Base-by-base conservation (phyloP, 768 basidiomycete species). In the Fibroporia radiculosa region DNA sequence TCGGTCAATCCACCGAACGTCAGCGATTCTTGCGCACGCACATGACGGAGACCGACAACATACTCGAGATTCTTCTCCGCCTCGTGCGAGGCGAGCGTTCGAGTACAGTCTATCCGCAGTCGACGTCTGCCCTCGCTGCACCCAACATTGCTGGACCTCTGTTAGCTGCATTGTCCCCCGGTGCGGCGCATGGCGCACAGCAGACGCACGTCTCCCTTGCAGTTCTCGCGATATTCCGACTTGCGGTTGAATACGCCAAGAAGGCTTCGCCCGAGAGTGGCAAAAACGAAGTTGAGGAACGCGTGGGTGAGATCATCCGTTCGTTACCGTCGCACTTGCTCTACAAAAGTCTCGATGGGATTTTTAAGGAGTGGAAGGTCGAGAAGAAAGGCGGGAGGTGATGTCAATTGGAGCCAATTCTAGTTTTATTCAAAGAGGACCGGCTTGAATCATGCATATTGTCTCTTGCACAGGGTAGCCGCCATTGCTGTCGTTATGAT, bases 181-280 rank as follows among this genome's bases (percentile, higher is more conserved):
- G 80, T 32, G 86, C 89, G 3, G 78, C 87, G 11, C 89, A 92
- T 56, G 82, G 81, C 16, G 72, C 79, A 31, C 89, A 93, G 56
- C 95, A 99, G 66, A 97, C 93, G 1, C 93, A 93, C 53, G 86
- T 95, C 19, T 90, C 90, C 7, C 75, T 98, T 25, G 93, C 93
- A 7, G 87, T 98, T 10, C 71, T 98, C 40, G 91, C 93, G 12
- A 77, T 98, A 63, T 92, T 91, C 67, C 75, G 86, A 20, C 77
- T 97, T 69, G 71, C 84, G 5, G 68, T 82, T 40, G 90, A 92
- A 52, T 92, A 83, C 59, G 92, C 91, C 5, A 69, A 73, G 59
- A 83, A 81, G 58, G 82, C 82, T 26, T 62, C 59, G 19, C 84
- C 73, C 40, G 80, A 77, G 51, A 74, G 79, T 62, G 84, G 82